phyloP scores from a whole-genome alignment of 83 land plant genomes.

The Diphasiastrum complanatum region DNA sequence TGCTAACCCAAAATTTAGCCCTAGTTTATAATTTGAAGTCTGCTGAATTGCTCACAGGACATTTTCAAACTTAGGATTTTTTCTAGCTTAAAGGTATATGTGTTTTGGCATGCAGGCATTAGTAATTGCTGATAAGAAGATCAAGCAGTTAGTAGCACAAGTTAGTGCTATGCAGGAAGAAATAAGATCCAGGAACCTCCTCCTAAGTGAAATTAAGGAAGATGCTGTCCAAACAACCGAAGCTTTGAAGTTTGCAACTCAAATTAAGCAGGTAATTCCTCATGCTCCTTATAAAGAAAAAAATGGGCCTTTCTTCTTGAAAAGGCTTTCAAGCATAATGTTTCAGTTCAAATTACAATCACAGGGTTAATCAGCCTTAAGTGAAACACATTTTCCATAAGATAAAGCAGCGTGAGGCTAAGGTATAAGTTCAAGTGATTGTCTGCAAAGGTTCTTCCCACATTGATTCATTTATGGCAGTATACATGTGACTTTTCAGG shows the following conservation, averaged over 20 bases:
- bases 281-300: too few species aligned
- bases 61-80: neutral
- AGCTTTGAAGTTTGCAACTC: conserved; percentile 29
- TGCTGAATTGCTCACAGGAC: neutral
- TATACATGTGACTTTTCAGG: conserved; percentile 10
- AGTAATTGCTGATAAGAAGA: conserved; percentile 19
- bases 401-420: neutral
- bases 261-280: conserved; percentile 35
- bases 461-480: neutral
- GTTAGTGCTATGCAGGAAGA: conserved; percentile 26
- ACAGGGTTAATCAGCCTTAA: neutral
- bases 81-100: neutral
- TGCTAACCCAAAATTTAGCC: neutral
- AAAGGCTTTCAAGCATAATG: neutral
- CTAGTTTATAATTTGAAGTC: neutral
- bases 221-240: conserved; percentile 29
- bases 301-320: neutral
- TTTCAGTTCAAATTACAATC: conserved; percentile 1
- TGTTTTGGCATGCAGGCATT: conserved; percentile 21
- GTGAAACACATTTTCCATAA: too few species aligned
- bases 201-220: conserved; percentile 22
- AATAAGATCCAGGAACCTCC: conserved; percentile 23
- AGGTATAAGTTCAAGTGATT: neutral
- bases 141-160: conserved; percentile 18
- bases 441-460: neutral